These are phyloP conservation scores for Saraca asoca DNA, from an alignment of 331 rosid species.

Conservation along the genomic window DNA sequence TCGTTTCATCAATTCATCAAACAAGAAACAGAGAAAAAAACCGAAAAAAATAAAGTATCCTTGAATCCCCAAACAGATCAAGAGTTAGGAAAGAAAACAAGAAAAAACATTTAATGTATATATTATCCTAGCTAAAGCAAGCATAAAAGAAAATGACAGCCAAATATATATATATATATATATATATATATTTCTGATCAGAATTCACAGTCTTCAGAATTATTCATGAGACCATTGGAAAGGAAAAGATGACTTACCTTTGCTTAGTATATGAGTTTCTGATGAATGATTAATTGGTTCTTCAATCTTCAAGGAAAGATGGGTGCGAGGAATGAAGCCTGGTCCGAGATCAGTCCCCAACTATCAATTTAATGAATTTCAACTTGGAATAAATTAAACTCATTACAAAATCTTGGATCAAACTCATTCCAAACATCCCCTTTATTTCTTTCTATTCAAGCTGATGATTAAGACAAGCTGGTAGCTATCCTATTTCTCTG, in stretches of 20 bases:
- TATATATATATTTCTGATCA: conserved; percentile 21
- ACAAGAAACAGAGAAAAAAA: neutral
- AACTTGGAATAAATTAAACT: too few relatives aligned
- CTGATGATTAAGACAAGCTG: too few relatives aligned
- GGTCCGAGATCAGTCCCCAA: conserved; percentile 68
- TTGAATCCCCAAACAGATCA: neutral
- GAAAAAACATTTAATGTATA: too few relatives aligned
- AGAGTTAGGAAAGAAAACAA: too few relatives aligned
- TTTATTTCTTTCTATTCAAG: too few relatives aligned
- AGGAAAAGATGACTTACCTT: conserved; percentile 30
- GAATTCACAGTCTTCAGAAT: too few relatives aligned
- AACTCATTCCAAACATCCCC: too few relatives aligned
- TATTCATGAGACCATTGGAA: conserved; percentile 6
- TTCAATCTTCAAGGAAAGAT: conserved; percentile 42
- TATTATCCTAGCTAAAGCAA: conserved; percentile 1
- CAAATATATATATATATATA: neutral
- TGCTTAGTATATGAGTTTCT: neutral
- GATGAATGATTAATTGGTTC: too few relatives aligned
- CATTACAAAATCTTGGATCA: too few relatives aligned
- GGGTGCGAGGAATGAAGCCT: conserved; percentile 85
- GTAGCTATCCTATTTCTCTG: too few relatives aligned
- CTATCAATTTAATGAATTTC: too few relatives aligned
- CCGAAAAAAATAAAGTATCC: neutral
- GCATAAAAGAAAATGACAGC: conserved; percentile 12
- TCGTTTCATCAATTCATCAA: too few relatives aligned